Conservation (phyloP, 768 basidiomycete genomes). For the Phaffia tasmanica region DNA sequence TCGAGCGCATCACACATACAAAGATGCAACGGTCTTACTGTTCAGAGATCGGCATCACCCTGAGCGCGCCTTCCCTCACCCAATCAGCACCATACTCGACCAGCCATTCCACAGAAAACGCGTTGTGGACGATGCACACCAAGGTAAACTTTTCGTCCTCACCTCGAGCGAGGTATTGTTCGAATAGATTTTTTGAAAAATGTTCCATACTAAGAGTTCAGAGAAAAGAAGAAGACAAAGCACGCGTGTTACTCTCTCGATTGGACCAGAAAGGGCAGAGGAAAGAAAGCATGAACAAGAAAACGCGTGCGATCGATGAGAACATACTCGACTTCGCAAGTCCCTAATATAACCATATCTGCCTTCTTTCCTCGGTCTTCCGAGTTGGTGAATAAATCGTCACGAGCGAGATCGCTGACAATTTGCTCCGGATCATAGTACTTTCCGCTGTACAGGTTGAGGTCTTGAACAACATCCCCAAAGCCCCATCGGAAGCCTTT, state of each 20-base stretch:
- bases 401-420: conserved; percentile 32
- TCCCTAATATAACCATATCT: conserved; percentile 43
- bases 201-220: conserved; percentile 15
- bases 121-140: conserved; percentile 43
- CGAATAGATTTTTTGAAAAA: conserved; percentile 10
- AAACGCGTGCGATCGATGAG: no score
- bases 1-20: background rate
- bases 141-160: conserved; percentile 40
- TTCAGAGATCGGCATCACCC: conserved; percentile 40
- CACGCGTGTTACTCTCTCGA: background rate
- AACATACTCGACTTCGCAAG: conserved; percentile 44
- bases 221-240: background rate
- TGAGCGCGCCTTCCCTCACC: conserved; percentile 40
- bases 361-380: conserved; percentile 23
- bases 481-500: conserved; percentile 24
- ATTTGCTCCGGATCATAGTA: conserved; percentile 32
- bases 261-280: background rate
- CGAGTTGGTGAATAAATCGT: conserved; percentile 26
- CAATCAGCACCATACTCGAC: conserved; percentile 39
- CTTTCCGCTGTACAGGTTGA: conserved; percentile 19
- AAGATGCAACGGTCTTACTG: conserved; percentile 37
- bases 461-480: conserved; percentile 22
- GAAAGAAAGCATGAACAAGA: background rate
- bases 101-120: conserved; percentile 32
- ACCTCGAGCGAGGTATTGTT: conserved; percentile 16